A percentile compares a stretch with the other conserved stretches of the same genome.
phyloP scores from a whole-genome alignment of 495 filamentous ascomycete species.

The Penicillium steckii region DNA sequence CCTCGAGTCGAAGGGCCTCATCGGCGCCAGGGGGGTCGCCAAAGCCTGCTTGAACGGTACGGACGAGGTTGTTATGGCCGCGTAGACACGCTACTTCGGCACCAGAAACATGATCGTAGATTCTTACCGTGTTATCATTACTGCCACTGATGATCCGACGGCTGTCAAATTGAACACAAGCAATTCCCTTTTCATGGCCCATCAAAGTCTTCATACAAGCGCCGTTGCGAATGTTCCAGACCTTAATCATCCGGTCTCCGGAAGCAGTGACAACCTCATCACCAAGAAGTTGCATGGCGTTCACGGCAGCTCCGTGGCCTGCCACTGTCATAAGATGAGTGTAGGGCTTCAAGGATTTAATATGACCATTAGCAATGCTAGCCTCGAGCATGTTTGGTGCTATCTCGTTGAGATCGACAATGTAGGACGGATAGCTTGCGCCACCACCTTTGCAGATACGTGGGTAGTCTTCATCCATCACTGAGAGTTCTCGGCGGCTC shows the following conservation, averaged over 20 bases:
- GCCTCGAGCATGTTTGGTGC: constrained; percentile 43
- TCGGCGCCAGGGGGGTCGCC: constrained; percentile 80
- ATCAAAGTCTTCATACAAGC: constrained; percentile 70
- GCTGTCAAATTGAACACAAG: constrained; percentile 97
- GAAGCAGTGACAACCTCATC: constrained; percentile 91
- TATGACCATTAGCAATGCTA: constrained; percentile 36
- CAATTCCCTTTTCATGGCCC: constrained; percentile 93
- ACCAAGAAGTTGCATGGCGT: constrained; percentile 88
- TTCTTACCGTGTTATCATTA: constrained; percentile 90
- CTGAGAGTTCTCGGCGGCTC: constrained; percentile 70
- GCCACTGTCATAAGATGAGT: constrained; percentile 74
- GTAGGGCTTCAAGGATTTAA: constrained; percentile 53
- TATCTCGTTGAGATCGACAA: constrained; percentile 51
- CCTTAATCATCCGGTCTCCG: constrained; percentile 85
- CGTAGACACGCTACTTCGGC: constrained; percentile 84
- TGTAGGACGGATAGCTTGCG: constrained; percentile 53
- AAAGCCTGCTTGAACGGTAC: constrained; percentile 92
- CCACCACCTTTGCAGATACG: constrained; percentile 32
- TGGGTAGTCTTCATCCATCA: constrained; percentile 69
- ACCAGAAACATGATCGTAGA: constrained; percentile 82
- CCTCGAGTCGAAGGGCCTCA: constrained; percentile 68
- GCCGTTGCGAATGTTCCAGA: constrained; percentile 88
- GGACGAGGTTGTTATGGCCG: constrained; percentile 79
- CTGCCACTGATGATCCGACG: constrained; percentile 94
- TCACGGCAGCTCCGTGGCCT: constrained; percentile 89